Conservation (phyloP, 1,139 yeast species). For the Candida neerlandica region DNA sequence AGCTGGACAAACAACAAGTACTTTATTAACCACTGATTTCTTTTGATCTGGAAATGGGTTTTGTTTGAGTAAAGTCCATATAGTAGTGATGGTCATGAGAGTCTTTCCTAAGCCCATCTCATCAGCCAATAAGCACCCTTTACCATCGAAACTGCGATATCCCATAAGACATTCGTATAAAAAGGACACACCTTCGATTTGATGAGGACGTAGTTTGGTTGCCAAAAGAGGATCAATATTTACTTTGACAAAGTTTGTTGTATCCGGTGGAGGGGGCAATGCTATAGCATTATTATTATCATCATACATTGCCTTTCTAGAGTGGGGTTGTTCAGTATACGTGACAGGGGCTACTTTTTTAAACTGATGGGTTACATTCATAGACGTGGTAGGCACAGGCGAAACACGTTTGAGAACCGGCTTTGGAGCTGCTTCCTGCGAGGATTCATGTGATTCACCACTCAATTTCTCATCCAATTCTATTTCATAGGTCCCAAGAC, state of each 20-base stretch:
- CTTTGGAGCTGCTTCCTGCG: conserved; percentile 9
- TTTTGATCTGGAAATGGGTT: conserved; percentile 50
- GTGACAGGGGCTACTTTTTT: conserved; percentile 14
- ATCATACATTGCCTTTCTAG: conserved; percentile 14
- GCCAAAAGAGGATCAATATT: conserved; percentile 70
- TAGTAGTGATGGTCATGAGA: conserved; percentile 75
- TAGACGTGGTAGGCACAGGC: conserved; percentile 3
- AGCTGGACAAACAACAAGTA: conserved; percentile 88
- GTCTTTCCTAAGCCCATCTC: conserved; percentile 99
- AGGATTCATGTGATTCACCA: conserved; percentile 1
- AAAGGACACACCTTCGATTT: conserved; percentile 77
- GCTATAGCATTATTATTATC: conserved; percentile 9
- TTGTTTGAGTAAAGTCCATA: conserved; percentile 84
- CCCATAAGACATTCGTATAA: conserved; percentile 85
- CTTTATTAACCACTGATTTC: conserved; percentile 51
- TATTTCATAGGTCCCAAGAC: conserved; percentile 54
- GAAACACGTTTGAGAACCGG: conserved; percentile 5
- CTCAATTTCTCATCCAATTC: conserved; percentile 51
- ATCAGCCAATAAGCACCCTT: conserved; percentile 88
- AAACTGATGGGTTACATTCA: conserved; percentile 6
- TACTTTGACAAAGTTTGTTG: conserved; percentile 48
- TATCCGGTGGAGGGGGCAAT: conserved; percentile 14
- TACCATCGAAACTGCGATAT: conserved; percentile 48
- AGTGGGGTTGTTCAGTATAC: conserved; percentile 7
- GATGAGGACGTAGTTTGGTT: conserved; percentile 72